Evolutionary conservation across 2,329 filamentous ascomycete genomes (phyloP), one percentile per base, ranked within the genome.

Genomic region (Torrubiella hemipterigena): DNA sequence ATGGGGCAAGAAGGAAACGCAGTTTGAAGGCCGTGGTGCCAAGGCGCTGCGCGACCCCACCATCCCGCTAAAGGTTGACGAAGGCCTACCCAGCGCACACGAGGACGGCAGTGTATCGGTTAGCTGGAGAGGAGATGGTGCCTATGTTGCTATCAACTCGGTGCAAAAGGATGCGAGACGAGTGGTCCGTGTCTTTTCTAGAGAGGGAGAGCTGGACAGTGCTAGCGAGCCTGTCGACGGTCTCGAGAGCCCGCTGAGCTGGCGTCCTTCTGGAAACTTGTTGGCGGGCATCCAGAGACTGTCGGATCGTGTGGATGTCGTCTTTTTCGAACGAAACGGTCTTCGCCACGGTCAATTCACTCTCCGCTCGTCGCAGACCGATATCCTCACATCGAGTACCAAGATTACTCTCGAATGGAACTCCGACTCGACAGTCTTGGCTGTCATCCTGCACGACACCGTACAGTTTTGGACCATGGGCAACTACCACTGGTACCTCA

Each of bases 261-360:
- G 91, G 91, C 71, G 87, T 40, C 91, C 91, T 3, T 74, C 76
- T 11, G 91, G 91, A 1, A 95, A 95, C 48, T 62, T 96, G 16
- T 80, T 98, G 45, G 86, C 87, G n/a, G 73, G 81, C 22, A 73
- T 93, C 27, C 85, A 93, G 51, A 69, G 83, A 12, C 55, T 74
- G n/a, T 52, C 67, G 2, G 71, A 79, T 29, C 66, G 67, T n/a
- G 61, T 83, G 14, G 79, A 93, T 43, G 77, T 96, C 27, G 77
- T 93, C 4, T 98, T 98, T 56, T 98, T 98, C 44, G 91, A 98
- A 59, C 72, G 87, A 31, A 98, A 98, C 46, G 91, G 91, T n/a
- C 67, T 98, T 36, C 74, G 89, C n/a, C 91, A 98, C 54, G 91
- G 91, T 5, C 74, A 95, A 42, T 98, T 96, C 48, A 75, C 75